phyloP scores from a whole-genome alignment of 1,284 basidiomycete genomes.

The Caloboletus firmus region DNA sequence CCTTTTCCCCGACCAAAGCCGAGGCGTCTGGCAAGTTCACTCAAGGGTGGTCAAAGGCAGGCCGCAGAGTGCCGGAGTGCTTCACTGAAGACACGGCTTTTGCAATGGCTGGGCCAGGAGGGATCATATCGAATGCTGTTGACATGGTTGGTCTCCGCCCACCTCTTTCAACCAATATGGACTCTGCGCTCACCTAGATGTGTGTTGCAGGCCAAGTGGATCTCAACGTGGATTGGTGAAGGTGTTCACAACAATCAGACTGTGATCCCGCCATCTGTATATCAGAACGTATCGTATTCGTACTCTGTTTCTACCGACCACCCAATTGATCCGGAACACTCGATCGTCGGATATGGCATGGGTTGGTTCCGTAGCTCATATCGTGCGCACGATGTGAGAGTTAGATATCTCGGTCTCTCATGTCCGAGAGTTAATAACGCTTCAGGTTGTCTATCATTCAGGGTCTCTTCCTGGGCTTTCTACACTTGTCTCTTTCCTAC shows the following conservation, averaged over 20 bases:
- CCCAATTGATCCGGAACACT: conserved; percentile 7
- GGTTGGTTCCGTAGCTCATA: conserved; percentile 38
- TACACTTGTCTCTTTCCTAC: conserved; percentile 29
- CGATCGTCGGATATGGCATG: conserved; percentile 34
- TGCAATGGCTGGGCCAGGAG: conserved; percentile 37
- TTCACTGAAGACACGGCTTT: conserved; percentile 25
- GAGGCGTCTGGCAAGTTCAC: conserved; percentile 34
- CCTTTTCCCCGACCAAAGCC: conserved; percentile 39
- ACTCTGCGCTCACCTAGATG: background rate
- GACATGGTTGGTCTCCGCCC: conserved; percentile 31
- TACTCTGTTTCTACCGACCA: conserved; percentile 19
- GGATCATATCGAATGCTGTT: conserved; percentile 35
- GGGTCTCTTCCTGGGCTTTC: conserved; percentile 35
- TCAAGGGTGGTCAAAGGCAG: conserved; percentile 33
- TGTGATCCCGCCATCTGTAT: conserved; percentile 30
- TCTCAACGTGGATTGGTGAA: conserved; percentile 31
- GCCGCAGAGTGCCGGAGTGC: conserved; percentile 31
- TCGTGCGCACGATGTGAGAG: conserved; percentile 36
- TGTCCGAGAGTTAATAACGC: background rate
- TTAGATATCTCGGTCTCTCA: background rate
- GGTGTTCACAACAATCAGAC: conserved; percentile 29
- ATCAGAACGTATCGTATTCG: conserved; percentile 29
- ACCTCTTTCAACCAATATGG: background rate
- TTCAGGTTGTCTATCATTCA: conserved; percentile 30
- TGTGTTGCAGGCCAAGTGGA: conserved; percentile 35